Evolutionary conservation across 345 rosid species (phyloP), one percentile per base, ranked within the genome.

Genomic region (Iberis pinnata): DNA sequence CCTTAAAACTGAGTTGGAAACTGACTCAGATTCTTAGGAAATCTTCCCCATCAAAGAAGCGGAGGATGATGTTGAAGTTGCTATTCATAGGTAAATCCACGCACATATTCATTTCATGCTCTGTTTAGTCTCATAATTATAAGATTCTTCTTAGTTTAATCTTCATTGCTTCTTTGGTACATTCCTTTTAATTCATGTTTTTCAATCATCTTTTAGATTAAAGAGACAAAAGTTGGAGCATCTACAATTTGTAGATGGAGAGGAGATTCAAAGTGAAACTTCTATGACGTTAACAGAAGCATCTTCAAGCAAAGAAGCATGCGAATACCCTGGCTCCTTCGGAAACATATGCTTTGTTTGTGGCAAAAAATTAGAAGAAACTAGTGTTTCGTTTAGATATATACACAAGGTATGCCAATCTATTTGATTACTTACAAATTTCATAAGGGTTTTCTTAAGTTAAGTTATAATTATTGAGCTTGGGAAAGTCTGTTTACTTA

Each of bases 301-400:
- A 42, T 74, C 81, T 41, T 61, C 73, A 9, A 70, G 75, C 47
- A 61, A 56, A 63, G 71, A 38, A 15, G 46, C 12, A 15, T 88
- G 93, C 53, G 52, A 64, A 47, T 95, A 92, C 71, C 96, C 89
- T 1, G 93, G 98, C 9, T 75, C 88, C 10, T 85, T 75, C 53
- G 86, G 83, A 26, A 69, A 57, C 15, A 76, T 90, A 84, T 88
- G 96, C 16, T 66, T 81, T 56, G 40, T 48, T 7, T 88, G 96
- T 69, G 93, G 96, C 52, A 56, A 81, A 63, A 63, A 33, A 36
- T 33, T 81, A 64, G 81, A 64, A 50, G 89, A 74, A 69, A 75
- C 89, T 2, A 83, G 89, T 59, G 84, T 92, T 24, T 64, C 89
- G 37, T 74, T 88, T 66, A 70, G 77, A 19, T 84, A 84, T 49